Conservation (phyloP, 305 asterid genomes). For the Fraxinus sp. region DNA sequence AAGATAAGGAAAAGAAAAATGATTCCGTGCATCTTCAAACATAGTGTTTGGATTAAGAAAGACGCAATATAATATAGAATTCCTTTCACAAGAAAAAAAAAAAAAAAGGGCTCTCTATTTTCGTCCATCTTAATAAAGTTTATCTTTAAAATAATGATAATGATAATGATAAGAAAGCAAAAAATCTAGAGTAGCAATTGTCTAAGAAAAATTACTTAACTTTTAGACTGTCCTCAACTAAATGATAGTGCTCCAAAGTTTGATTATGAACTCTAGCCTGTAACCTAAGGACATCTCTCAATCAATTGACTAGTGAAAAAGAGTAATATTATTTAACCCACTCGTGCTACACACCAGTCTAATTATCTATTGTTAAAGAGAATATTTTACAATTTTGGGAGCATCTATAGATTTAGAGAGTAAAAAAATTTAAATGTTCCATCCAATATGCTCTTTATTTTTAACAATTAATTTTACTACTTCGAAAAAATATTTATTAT, state of each 20-base stretch:
- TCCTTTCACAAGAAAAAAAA: neutral
- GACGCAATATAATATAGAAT: neutral
- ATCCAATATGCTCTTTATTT: too few species aligned
- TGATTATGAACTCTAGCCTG: neutral
- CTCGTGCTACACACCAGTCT: neutral
- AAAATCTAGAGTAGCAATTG: neutral
- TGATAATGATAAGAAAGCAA: neutral
- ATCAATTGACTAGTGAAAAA: neutral
- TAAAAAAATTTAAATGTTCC: too few species aligned
- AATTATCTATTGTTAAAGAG: too few species aligned
- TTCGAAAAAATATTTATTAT: too few species aligned
- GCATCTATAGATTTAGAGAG: too few species aligned
- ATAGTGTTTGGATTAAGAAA: neutral
- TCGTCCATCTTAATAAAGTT: neutral
- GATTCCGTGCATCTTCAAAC: neutral
- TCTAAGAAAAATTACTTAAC: neutral
- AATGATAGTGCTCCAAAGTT: neutral
- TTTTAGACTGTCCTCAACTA: slow-evolving; percentile 7
- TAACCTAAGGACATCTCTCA: neutral
- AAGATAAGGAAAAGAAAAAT: neutral
- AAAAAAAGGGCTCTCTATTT: neutral
- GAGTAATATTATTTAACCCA: neutral
- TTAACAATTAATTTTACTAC: too few species aligned
- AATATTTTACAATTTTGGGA: too few species aligned
- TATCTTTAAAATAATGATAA: neutral